Evolutionary conservation across 2,329 filamentous ascomycete species (phyloP), one percentile per base, ranked within the genome.

Genomic region (Fusarium zealandicum): DNA sequence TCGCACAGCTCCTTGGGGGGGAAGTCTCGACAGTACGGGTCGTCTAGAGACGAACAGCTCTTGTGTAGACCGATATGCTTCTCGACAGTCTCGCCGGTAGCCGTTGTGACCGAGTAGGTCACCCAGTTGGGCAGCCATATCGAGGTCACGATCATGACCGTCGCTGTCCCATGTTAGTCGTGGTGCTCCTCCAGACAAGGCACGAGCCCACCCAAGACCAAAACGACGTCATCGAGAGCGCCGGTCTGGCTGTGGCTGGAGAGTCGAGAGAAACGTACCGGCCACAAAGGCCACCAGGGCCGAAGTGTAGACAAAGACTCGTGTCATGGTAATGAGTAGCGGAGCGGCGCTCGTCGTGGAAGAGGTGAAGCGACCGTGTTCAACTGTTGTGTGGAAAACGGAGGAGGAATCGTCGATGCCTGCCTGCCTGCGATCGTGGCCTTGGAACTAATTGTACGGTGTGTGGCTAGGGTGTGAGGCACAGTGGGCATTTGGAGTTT

Each of bases 21-120:
- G 41, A 73, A 75, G 12, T 63, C 57, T 47, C 79, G 78, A 73
- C 90, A 93, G 39, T 76, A 73, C n/a, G 77, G 75, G 42, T 84
- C 80, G 37, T 83, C 83, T 52, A 90, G 78, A 52, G 84, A 89
- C 47, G 88, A 90, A 76, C 93, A 99, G 71, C 86, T 87, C 65
- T 82, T 83, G 75, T 96, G 90, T 38, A 99, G 84, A 54, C 93
- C 93, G 70, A 92, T 85, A 58, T 82, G 83, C 64, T 86, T 83
- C 61, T 77, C 76, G 61, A 81, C 78, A 30, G 71, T 76, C 53
- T 76, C 74, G 68, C 79, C 78, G 30, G 74, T 69, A 43, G 78
- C 73, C 14, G 78, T 78, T 7, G 78, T 78, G 35, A 85, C 82
- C 36, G 81, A 76, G 71, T 84, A 92, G 48, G 81, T 80, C 43